Base-by-base conservation (phyloP, 371 early-diverging fungal genomes). In the Lichtheimia corymbifera region DNA sequence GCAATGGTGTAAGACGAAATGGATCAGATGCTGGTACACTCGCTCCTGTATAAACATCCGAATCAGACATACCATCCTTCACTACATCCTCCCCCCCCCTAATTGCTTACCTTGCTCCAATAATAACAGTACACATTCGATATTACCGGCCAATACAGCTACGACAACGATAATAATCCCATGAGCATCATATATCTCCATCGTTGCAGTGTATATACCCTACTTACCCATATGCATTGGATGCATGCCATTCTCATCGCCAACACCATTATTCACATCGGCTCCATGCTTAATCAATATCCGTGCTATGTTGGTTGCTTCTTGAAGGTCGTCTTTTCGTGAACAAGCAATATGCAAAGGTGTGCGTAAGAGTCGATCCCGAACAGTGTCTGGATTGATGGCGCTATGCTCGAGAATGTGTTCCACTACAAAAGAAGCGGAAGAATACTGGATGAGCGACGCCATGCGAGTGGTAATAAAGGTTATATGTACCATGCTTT, bases 241-340 rank as follows among this genome's bases (percentile, higher is more conserved):
- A 44, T 71, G 70, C 18, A 77, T 56, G 22, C 80, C 80, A 62
- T 80, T 76, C 1, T 69, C 62, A 63, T 80, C 80, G 1, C 80
- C 77, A 9, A 77, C 72, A 13, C 77, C 80, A 72, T 80, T 80
- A 55, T 80, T 77, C 24, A 77, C 73, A 64, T 80, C 80, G 13
- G 77, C 64, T 1, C 80, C 80, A 28, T 65, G 62, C 9, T 53
- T 51, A 27, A 80, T 70, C 40, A 80, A 56, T 13, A 77, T 43
- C 25, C 66, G 63, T 15, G 80, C 77, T 27, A 80, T 65, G 5
- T 55, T 58, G 0, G 75, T 73, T 51, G 77, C 77, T 28, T 68
- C 61, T 27, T 43, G 55, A 24, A 59, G 56, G 60, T 80, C 69
- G 58, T 80, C 80, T 55, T 56, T 63, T 59, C 80, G 49, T 43